Evolutionary conservation across 1,284 basidiomycete genomes (phyloP).

Genomic region (Tylopilus orsonianus): DNA sequence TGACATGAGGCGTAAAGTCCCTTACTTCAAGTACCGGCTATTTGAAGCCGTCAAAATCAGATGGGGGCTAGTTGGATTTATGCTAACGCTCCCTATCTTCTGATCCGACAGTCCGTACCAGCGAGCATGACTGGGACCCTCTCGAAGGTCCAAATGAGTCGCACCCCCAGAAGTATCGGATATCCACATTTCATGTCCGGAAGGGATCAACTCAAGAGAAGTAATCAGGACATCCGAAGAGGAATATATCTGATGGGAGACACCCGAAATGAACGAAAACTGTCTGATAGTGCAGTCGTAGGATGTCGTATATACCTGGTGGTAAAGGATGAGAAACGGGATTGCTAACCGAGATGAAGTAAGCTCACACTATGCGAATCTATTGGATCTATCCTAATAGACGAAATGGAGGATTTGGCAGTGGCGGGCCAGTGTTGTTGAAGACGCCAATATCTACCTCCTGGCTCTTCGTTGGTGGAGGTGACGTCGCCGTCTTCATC

Average conservation of each 20-base stretch:
- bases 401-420: conserved; percentile 73
- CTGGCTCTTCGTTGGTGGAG: conserved; percentile 44
- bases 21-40: conserved; percentile 63
- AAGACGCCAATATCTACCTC: conserved; percentile 76
- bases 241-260: conserved; percentile 65
- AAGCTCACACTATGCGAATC: conserved; percentile 64
- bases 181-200: conserved; percentile 77
- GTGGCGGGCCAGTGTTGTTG: conserved; percentile 81
- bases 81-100: conserved; percentile 74
- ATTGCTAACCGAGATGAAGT: not conserved
- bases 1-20: not conserved
- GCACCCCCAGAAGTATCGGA: conserved; percentile 68
- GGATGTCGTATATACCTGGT: conserved; percentile 71
- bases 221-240: conserved; percentile 60
- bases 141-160: conserved; percentile 71
- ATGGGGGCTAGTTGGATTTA: conserved; percentile 69
- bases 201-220: conserved; percentile 63
- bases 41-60: conserved; percentile 75
- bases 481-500: conserved; percentile 61
- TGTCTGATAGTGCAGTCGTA: conserved; percentile 77
- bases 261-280: conserved; percentile 65
- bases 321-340: conserved; percentile 3
- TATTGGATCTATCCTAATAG: conserved; percentile 69
- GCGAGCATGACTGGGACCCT: conserved; percentile 52
- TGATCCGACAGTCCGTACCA: conserved; percentile 65